Base-by-base conservation (phyloP, 495 filamentous ascomycete genomes). In the Stereocaulon alpinum region DNA sequence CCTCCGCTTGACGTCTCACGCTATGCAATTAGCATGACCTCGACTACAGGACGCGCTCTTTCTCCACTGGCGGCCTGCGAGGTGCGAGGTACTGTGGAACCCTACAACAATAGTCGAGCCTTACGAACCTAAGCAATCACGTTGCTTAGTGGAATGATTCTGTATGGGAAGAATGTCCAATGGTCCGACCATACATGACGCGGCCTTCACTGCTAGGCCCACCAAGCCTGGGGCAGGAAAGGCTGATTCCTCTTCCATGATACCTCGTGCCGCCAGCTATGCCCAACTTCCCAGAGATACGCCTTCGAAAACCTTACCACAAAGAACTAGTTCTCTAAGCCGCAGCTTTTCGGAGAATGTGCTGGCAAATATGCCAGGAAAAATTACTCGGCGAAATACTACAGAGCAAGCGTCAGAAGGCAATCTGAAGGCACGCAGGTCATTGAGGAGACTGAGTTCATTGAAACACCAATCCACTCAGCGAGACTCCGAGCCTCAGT, bases 291-390 rank as follows among this genome's bases (percentile, higher is more conserved):
- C 52, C 12, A n/a, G 24, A 41, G 51, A 41, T 37, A n/a, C 52
- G n/a, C 37, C 20, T 15, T 24, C 30, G 32, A 53, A 58, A n/a
- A 6, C 30, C 2, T 29, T 22, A 48, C 54, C 63, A 18, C 20
- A 40, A 10, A 55, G 27, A 22, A 41, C 47, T 4, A 6, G 7
- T 22, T 20, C 41, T 30, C 43, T 65, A 17, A 60, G 45, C 17
- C 61, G 63, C 29, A 65, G 60, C 27, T 57, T 65, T 52, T 65
- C 63, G 14, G 63, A 65, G 37, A 65, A 65, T 30, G 63, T 65
- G 11, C 29, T 65, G 24, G 61, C 47, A 12, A 63, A 59, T n/a
- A 37, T 56, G 53, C 41, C 40, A 14, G 56, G 45, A 22, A 63
- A 47, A 11, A 11, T 40, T 9, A 20, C 43, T 7, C 30, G 43